phyloP scores from a whole-genome alignment of 139 green algal species.

The Chlamydomonas schloesseri region DNA sequence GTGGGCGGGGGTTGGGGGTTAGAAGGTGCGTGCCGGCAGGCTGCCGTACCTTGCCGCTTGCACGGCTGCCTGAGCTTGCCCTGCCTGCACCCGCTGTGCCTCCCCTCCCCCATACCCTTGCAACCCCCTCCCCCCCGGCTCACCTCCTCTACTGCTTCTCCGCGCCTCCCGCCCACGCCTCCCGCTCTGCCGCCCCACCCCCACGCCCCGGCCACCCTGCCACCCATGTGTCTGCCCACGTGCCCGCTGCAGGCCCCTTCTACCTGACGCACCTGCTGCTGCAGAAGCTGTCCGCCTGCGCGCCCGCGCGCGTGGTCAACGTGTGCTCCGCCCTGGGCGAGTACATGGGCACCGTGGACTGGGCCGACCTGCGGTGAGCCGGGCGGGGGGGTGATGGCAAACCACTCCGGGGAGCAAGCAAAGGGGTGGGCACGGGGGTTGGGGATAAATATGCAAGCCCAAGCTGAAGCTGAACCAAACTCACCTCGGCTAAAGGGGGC shows the following conservation, averaged over 20 bases:
- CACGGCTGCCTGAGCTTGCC: too few relatives aligned
- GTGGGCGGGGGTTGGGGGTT: too few relatives aligned
- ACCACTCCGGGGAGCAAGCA: too few relatives aligned
- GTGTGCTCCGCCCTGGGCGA: slow-evolving; percentile 34
- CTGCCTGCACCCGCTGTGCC: too few relatives aligned
- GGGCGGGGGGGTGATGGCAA: not conserved
- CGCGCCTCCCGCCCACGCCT: not conserved
- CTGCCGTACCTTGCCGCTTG: too few relatives aligned
- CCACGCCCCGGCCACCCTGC: too few relatives aligned
- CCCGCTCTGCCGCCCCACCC: not conserved
- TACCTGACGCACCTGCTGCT: slow-evolving; percentile 40
- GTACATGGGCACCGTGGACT: slow-evolving; percentile 27
- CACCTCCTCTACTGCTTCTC: too few relatives aligned
- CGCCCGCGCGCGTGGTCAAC: slow-evolving; percentile 32
- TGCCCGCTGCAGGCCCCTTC: slow-evolving; percentile 32
- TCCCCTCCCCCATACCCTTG: too few relatives aligned
- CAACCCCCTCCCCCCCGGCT: not conserved
- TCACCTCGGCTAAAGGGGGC: too few relatives aligned
- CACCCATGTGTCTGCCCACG: too few relatives aligned
- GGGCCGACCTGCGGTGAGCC: slow-evolving; percentile 19
- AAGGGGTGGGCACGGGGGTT: not conserved
- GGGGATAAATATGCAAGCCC: not conserved
- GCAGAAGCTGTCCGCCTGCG: not conserved
- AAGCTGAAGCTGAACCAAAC: too few relatives aligned
- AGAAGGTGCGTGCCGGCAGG: too few relatives aligned